Base-by-base conservation (phyloP, 306 rosid genomes). In the Rubus parviflorus region DNA sequence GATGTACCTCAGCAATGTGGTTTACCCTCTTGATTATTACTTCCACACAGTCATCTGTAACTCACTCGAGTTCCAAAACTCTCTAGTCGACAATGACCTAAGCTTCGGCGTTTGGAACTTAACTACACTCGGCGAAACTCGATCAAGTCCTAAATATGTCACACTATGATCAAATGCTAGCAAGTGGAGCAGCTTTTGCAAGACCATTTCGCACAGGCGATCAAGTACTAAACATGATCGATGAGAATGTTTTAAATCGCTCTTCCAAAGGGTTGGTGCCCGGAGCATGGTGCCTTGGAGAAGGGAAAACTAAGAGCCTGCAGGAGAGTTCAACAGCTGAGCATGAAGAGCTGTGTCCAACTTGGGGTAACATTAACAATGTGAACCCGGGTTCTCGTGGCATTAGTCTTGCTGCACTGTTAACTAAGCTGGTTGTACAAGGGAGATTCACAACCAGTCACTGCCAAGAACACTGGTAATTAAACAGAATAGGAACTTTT, bases 41-140 rank as follows among this genome's bases (percentile, higher is more conserved):
- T 90, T 92, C 88, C 97, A 92, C 75, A 90, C 90, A 22, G 80
- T 90, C 15, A 60, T 92, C 37, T 90, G 97, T 63, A 92, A 88
- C 83, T 80, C 93, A 47, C 78, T 72, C 0, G 87, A 85, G 62
- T 88, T 90, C 86, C 81, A 76, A 13, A 77, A 87, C 82, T 84
- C 90, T 16, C 49, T 68, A 17, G 77, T 87, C 42, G 86, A 92
- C 83, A 75, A 80, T 38, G 79, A 73, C 76, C 78, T 92, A 7
- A 73, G 88, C 64, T 90, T 79, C 86, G 71, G 42, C 72, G 68
- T 85, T 16, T 88, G 90, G 89, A 86, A 83, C 80, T 62, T 14
- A 1, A 46, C 77, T 2, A 68, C 80, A 22, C 85, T 81, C 12
- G 79, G 81, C 16, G 87, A 86, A 68, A 78, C 86, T 17, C n/a